These are phyloP conservation scores for Alternaria sp. DNA, from an alignment of 2,329 filamentous ascomycete genomes.

Conservation along the genomic window DNA sequence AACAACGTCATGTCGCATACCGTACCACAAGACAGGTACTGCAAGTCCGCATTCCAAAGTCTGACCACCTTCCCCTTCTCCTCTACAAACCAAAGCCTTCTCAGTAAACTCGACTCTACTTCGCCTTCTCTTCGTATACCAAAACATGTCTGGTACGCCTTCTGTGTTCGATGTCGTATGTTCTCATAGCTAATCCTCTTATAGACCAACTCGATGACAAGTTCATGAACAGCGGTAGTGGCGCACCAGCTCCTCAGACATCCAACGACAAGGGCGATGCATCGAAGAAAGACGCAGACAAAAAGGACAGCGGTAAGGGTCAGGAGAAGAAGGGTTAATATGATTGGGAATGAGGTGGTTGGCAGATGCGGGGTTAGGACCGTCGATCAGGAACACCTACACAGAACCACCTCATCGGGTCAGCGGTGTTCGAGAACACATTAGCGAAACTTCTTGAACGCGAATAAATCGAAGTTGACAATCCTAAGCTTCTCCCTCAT, in stretches of 20 bases:
- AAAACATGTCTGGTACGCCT: conserved; percentile 3
- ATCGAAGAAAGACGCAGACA: not conserved
- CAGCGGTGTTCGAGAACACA: not conserved
- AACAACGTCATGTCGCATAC: conserved; percentile 4
- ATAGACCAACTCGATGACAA: conserved; percentile 11
- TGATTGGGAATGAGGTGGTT: not conserved
- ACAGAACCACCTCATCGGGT: not conserved
- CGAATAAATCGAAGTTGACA: not conserved
- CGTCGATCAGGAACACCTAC: not conserved
- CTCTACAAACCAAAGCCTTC: not conserved
- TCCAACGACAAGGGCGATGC: conserved; percentile 1
- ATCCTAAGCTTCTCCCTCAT: not conserved
- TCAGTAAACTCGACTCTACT: not conserved
- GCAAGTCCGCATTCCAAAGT: not conserved
- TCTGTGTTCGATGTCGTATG: not conserved
- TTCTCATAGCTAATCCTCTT: not conserved
- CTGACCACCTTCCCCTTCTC: not conserved
- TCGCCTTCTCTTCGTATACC: not conserved
- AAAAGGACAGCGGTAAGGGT: not conserved
- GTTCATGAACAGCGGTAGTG: conserved; percentile 2
- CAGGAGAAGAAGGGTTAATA: conserved; percentile 5
- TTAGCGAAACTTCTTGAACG: not conserved
- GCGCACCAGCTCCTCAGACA: not conserved
- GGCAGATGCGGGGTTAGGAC: not conserved
- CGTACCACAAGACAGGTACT: conserved; percentile 1